These are phyloP conservation scores for Calocybe cyanea DNA, from an alignment of 768 basidiomycete species.

Conservation along the genomic window DNA sequence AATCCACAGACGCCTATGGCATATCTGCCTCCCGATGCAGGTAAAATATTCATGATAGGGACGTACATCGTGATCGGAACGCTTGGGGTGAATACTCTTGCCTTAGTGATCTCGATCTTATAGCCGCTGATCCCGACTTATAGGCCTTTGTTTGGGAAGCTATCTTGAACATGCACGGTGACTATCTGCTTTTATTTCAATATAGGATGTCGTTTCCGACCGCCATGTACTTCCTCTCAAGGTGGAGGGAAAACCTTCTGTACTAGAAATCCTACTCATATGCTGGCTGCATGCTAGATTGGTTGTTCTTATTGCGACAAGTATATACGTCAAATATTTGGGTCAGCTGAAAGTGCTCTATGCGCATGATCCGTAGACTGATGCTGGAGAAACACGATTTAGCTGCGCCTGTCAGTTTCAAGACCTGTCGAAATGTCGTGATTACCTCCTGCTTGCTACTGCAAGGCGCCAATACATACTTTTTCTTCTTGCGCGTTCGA, in stretches of 20 bases:
- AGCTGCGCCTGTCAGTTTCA: conserved; percentile 13
- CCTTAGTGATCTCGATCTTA: conserved; percentile 12
- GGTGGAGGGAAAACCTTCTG: conserved; percentile 14
- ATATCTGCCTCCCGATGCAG: conserved; percentile 22
- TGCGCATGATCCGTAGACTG: background rate
- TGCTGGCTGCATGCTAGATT: conserved; percentile 6
- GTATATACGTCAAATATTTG: conserved; percentile 17
- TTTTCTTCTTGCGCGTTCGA: conserved; percentile 12
- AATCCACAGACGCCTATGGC: conserved; percentile 31
- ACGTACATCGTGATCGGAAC: conserved; percentile 24
- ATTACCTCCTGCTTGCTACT: background rate
- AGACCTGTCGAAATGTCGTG: conserved; percentile 14
- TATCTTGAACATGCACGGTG: conserved; percentile 21
- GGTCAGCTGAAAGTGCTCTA: conserved; percentile 11
- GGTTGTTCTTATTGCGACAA: conserved; percentile 18
- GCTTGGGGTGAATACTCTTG: conserved; percentile 11
- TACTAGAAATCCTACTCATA: background rate
- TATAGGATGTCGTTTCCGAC: conserved; percentile 16
- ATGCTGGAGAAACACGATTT: too few species aligned
- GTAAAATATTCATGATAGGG: conserved; percentile 21
- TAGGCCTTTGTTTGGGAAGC: conserved; percentile 31
- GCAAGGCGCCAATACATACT: conserved; percentile 1
- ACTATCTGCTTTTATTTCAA: conserved; percentile 20
- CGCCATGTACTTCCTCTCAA: conserved; percentile 27
- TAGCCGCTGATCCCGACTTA: conserved; percentile 20